These are phyloP conservation scores for Dunaliella sp. DNA, from an alignment of 139 green algal species.

Conservation along the genomic window DNA sequence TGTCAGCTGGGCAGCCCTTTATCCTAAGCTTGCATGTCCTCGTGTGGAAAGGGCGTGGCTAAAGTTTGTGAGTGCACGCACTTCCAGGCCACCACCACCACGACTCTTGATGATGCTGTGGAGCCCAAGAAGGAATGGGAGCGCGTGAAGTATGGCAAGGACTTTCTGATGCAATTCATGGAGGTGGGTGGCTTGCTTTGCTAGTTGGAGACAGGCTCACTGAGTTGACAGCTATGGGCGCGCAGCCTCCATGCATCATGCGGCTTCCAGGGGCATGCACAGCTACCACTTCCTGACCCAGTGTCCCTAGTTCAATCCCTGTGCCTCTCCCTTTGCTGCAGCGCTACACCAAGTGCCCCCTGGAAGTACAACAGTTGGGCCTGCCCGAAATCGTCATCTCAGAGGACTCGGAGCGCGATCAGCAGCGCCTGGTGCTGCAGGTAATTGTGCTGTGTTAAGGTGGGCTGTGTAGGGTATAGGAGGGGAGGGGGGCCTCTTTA, in stretches of 20 bases:
- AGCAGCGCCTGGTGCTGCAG: slow-evolving; percentile 56
- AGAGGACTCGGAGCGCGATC: slow-evolving; percentile 57
- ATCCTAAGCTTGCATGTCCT: background rate
- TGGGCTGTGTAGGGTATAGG: no score
- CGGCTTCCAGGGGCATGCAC: no score
- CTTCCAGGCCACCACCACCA: slow-evolving; percentile 5
- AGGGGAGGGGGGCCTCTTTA: no score
- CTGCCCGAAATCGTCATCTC: slow-evolving; percentile 64
- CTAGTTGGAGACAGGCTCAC: no score
- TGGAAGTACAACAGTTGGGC: slow-evolving; percentile 60
- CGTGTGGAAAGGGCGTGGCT: background rate
- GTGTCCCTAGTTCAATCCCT: no score
- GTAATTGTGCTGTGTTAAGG: no score
- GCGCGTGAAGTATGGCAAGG: slow-evolving; percentile 61
- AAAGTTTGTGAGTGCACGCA: background rate
- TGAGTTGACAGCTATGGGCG: no score
- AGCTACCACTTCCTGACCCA: no score
- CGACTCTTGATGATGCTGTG: slow-evolving; percentile 27
- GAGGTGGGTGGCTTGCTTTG: slow-evolving; percentile 56
- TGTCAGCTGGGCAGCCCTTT: background rate
- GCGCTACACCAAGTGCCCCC: slow-evolving; percentile 56
- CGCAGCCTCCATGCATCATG: no score
- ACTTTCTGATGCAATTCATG: slow-evolving; percentile 77
- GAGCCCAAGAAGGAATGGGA: slow-evolving; percentile 56
- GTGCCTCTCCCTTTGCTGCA: slow-evolving; percentile 33